phyloP scores from a whole-genome alignment of 2,329 filamentous ascomycete species.

The Claviceps digitariae region DNA sequence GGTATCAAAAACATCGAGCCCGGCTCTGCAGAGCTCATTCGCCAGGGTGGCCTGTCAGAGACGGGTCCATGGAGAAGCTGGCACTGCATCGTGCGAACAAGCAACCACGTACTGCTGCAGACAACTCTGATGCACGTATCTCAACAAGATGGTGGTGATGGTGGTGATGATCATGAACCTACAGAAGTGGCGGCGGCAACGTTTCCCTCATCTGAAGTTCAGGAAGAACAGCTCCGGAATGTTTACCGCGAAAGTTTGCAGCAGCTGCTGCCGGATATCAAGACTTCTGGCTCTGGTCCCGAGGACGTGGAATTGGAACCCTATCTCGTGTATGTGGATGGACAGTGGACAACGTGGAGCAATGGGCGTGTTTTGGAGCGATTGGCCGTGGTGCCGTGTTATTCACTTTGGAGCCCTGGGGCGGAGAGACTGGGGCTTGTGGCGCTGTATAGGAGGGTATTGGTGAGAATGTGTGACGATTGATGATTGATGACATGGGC shows the following conservation, averaged over 20 bases:
- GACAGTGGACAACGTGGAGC: conserved; percentile 5
- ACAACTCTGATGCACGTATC: conserved; percentile 14
- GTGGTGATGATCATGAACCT: not conserved
- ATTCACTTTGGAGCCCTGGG: conserved; percentile 20
- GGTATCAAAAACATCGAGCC: conserved; percentile 33
- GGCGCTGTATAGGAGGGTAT: conserved; percentile 17
- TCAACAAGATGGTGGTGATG: not conserved
- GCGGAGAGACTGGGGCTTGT: conserved; percentile 20
- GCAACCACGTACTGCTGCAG: conserved; percentile 15
- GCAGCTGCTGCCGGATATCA: not conserved
- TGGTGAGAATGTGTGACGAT: conserved; percentile 1
- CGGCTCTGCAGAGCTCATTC: conserved; percentile 14
- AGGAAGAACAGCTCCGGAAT: not conserved
- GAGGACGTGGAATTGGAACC: conserved; percentile 7
- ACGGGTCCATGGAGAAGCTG: conserved; percentile 15
- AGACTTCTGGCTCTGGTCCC: not conserved
- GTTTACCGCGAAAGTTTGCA: not conserved
- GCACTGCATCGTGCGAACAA: conserved; percentile 15
- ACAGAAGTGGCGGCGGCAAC: not conserved
- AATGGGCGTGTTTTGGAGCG: conserved; percentile 3
- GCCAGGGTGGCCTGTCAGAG: not conserved
- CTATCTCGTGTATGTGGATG: conserved; percentile 21
- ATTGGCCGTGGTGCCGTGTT: conserved; percentile 21
- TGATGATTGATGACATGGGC: not conserved
- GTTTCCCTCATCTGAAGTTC: conserved; percentile 1